Base-by-base conservation (phyloP, 768 basidiomycete species). In the Calocybe cyanea region DNA sequence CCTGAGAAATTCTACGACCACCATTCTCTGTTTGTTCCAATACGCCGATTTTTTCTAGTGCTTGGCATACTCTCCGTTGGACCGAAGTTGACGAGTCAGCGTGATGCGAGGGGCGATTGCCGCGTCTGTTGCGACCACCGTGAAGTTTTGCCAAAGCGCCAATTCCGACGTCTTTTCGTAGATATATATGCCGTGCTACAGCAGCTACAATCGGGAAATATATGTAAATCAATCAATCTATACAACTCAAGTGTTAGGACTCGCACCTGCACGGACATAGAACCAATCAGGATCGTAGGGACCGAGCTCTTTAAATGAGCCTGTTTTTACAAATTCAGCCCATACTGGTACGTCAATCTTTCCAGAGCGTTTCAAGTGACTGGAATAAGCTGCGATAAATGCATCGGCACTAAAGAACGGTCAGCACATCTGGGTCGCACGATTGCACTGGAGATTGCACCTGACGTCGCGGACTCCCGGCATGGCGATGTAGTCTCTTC, bases 261-360 rank as follows among this genome's bases (percentile, higher is more conserved):
- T 79, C 83, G 65, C 62, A 96, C 94, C 94, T 72, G 95, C 90
- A 62, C 96, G 92, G 66, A 95, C 78, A 73, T 98, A 99, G 81
- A 84, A 99, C 96, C 96, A 99, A 70, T 99, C 96, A 34, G 92
- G 89, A 71, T 98, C 92, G 73, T 97, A 97, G 44, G 96, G 96
- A 43, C 94, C 95, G 50, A 96, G 90, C 73, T 99, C 96, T 71
- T 98, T 98, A 80, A 77, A 93, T 49, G 87, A 75, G 66, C 91
- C 95, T 51, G 96, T 99, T 80, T 99, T 99, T 67, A 99, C 96
- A 59, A 97, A 74, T 69, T 96, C 95, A 51, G 90, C 95, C 95
- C 95, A 98, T 70, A 83, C 85, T 58, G 95, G 95, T 51, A 98
- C 90, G 76, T 99, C 94, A 63, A 99, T 90, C 78, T 98, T 98